A percentile compares a stretch with the other conserved stretches of the same genome.
Conservation (phyloP, 2,329 filamentous ascomycete genomes). For the Alternaria sp. region DNA sequence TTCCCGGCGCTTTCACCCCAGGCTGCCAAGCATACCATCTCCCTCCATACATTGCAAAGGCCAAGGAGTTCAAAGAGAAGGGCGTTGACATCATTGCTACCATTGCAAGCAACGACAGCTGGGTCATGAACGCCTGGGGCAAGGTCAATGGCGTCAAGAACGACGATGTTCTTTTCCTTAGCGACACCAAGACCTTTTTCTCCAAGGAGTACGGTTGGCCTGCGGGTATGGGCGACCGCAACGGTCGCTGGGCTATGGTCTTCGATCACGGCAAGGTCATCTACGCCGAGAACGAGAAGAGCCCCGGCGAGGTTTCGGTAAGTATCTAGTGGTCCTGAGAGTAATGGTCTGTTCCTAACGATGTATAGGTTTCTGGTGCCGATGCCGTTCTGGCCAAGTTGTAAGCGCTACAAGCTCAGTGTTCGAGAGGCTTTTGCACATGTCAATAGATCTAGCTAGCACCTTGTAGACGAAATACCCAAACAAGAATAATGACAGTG, state of each 20-base stretch:
- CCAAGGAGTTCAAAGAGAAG: conserved; percentile 75
- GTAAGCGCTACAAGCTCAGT: conserved; percentile 29
- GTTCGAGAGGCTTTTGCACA: neutral
- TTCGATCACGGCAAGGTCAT: conserved; percentile 80
- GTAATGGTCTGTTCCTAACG: conserved; percentile 14
- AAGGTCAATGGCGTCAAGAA: conserved; percentile 84
- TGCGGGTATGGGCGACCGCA: conserved; percentile 71
- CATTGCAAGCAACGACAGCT: conserved; percentile 85
- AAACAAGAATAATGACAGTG: conserved; percentile 4
- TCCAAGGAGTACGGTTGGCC: conserved; percentile 81
- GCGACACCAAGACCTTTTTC: conserved; percentile 76
- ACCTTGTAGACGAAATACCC: neutral
- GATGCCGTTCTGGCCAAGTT: conserved; percentile 60
- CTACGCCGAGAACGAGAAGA: conserved; percentile 78
- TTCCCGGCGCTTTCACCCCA: conserved; percentile 83
- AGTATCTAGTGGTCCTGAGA: conserved; percentile 1
- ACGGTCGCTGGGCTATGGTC: conserved; percentile 80
- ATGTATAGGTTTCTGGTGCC: conserved; percentile 57
- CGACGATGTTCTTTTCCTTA: conserved; percentile 79
- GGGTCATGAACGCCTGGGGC: conserved; percentile 87
- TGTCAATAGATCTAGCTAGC: neutral
- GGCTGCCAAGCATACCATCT: conserved; percentile 84
- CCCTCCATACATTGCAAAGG: conserved; percentile 79
- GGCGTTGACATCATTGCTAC: conserved; percentile 84
- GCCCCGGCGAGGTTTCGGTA: conserved; percentile 58